Base-by-base conservation (phyloP, 1,284 basidiomycete species). In the Rhodotorula sp. region DNA sequence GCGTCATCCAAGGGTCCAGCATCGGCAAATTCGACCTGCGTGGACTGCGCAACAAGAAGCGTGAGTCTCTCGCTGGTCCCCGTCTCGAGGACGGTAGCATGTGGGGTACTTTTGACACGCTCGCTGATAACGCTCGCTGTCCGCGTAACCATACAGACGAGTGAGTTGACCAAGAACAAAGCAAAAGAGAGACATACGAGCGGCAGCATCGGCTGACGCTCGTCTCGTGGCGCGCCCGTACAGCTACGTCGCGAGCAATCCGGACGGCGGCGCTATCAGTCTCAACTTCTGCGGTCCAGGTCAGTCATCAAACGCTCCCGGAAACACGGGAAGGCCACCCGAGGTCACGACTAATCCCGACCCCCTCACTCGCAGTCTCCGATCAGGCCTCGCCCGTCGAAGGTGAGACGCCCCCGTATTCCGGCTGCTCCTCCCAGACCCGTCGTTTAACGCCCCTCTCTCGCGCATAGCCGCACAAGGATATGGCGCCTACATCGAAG, bases 401-500 rank as follows among this genome's bases (percentile, higher is more conserved):
- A 20, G 58, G 71, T 68, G 34, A 21, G 62, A 21, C 26, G 8
- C 1, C 5, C 7, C 39, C 4, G 2, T 26, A 2, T 6, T 8
- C 21, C 29, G 1, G 0, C n/a, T 1, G 18, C 18, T 21, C 3
- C 6, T 10, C 6, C 3, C 16, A 14, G 5, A 7, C 18, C 23
- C 12, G 10, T 20, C 18, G 23, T 7, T 21, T 48, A 85, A 56
- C 79, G 86, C 20, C 85, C 54, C 84, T 87, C 8, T 83, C 85
- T 23, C 21, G 43, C 82, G 86, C 31, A 81, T 85, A n/a, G 84
- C 82, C 5, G 62, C 72, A 12, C 84, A 87, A 43, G 67, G 58
- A 23, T 85, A 91, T 34, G 90, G 85, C 5, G 90, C 85, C 0
- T 86, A 90, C 74, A 84, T 87, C 59, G 84, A 87, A 58, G 85